phyloP scores from a whole-genome alignment of 2,329 filamentous ascomycete species.

The Colletotrichum sp. region DNA sequence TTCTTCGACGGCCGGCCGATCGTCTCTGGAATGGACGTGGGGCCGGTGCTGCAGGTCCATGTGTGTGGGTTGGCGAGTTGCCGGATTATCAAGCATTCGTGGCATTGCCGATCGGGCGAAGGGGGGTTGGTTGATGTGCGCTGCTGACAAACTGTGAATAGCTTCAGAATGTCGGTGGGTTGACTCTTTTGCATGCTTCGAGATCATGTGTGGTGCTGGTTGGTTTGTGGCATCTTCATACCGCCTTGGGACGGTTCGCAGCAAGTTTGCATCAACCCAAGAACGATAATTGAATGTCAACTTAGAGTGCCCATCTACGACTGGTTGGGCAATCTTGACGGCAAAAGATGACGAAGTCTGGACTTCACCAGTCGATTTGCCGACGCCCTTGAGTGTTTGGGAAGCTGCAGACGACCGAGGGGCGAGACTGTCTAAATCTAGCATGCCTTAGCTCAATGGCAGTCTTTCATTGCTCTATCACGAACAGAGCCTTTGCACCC shows the following conservation, averaged over 20 bases:
- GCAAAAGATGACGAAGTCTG: too few species aligned
- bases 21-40: background rate
- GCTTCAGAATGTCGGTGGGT: background rate
- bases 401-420: background rate
- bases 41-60: background rate
- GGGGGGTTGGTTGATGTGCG: background rate
- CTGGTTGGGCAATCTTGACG: rapidly evolving
- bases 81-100: background rate
- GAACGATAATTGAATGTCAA: background rate
- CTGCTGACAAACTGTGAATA: background rate
- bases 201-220: too few species aligned
- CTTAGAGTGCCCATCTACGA: background rate
- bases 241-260: background rate
- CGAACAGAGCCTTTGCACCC: too few species aligned
- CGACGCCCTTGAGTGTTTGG: too few species aligned
- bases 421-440: too few species aligned
- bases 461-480: too few species aligned
- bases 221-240: too few species aligned
- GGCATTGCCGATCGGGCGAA: background rate
- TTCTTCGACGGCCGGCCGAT: background rate
- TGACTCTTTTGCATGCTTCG: too few species aligned
- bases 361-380: too few species aligned
- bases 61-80: background rate
- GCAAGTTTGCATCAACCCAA: background rate
- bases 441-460: too few species aligned